Conservation (phyloP, 768 basidiomycete genomes). For the Lepiota brunneoincarnata region DNA sequence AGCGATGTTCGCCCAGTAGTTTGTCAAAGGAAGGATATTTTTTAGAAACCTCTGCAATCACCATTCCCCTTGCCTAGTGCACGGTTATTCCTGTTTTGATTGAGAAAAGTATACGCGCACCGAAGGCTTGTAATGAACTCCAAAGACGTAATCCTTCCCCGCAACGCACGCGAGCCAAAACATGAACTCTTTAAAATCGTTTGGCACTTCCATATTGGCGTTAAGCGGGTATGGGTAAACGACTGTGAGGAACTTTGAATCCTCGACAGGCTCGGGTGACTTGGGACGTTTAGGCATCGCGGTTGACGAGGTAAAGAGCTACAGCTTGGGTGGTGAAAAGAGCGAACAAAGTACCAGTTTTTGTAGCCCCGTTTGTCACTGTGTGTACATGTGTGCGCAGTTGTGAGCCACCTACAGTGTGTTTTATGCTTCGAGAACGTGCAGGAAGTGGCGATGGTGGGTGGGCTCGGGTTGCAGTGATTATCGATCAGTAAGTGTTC, state of each 20-base stretch:
- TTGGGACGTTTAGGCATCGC: conserved; percentile 39
- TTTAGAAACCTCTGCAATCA: conserved; percentile 47
- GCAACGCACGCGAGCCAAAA: conserved; percentile 48
- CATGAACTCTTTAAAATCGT: conserved; percentile 37
- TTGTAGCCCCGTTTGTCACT: too few species aligned
- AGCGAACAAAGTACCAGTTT: too few species aligned
- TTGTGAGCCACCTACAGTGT: too few species aligned
- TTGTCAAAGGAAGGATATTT: conserved; percentile 29
- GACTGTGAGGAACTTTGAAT: conserved; percentile 44
- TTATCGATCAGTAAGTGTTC: too few species aligned
- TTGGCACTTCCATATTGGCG: conserved; percentile 40
- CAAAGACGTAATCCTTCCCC: conserved; percentile 33
- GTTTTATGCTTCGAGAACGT: too few species aligned
- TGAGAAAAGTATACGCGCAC: conserved; percentile 23
- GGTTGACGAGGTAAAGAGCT: too few species aligned
- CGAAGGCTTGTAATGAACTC: conserved; percentile 46
- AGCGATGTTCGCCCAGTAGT: conserved; percentile 50
- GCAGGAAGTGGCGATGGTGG: too few species aligned
- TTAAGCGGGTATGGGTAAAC: conserved; percentile 49
- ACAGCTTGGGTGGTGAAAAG: not conserved
- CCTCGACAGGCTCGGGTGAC: conserved; percentile 39
- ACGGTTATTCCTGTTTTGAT: not conserved
- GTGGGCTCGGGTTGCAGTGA: too few species aligned
- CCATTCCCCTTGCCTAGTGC: conserved; percentile 40
- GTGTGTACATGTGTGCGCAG: too few species aligned